These are phyloP conservation scores for Eucalyptus albens DNA, from an alignment of 345 rosid species.

Conservation along the genomic window DNA sequence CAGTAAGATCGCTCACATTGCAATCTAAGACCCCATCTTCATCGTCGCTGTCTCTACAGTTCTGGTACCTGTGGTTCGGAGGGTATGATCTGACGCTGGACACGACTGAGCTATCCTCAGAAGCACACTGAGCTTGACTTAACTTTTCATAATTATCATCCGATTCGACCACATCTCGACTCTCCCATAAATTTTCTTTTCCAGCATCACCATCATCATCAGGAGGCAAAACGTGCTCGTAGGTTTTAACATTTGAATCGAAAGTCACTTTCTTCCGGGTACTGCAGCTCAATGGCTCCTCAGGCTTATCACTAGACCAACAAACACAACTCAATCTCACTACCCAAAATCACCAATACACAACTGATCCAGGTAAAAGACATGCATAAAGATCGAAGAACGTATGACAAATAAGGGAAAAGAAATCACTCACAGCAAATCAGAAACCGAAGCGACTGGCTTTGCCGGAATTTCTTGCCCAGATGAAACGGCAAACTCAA, in stretches of 20 bases:
- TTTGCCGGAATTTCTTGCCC: not conserved
- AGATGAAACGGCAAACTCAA: not conserved
- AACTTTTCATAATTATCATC: not conserved
- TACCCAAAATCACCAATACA: not conserved
- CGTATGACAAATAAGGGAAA: not conserved
- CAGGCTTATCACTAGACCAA: constrained; percentile 24
- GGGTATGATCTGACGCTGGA: constrained; percentile 51
- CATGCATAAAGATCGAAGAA: not conserved
- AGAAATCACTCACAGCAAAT: not conserved
- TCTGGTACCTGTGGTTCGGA: constrained; percentile 49
- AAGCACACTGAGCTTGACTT: not conserved
- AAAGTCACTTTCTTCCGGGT: constrained; percentile 70
- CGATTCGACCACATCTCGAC: constrained; percentile 1
- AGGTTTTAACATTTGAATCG: constrained; percentile 48
- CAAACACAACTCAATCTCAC: not conserved
- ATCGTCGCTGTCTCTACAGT: constrained; percentile 65
- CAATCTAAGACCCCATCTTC: constrained; percentile 29
- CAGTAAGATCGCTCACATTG: constrained; percentile 22
- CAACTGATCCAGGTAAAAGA: not conserved
- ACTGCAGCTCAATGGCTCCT: constrained; percentile 25
- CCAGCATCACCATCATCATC: constrained; percentile 26
- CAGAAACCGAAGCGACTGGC: not conserved
- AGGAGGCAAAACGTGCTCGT: constrained; percentile 35
- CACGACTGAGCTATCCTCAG: constrained; percentile 23
- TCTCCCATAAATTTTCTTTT: not conserved